Evolutionary conservation across 2,329 filamentous ascomycete genomes (phyloP), one percentile per base, ranked within the genome.

Genomic region (Penicillium fuscoglaucum): DNA sequence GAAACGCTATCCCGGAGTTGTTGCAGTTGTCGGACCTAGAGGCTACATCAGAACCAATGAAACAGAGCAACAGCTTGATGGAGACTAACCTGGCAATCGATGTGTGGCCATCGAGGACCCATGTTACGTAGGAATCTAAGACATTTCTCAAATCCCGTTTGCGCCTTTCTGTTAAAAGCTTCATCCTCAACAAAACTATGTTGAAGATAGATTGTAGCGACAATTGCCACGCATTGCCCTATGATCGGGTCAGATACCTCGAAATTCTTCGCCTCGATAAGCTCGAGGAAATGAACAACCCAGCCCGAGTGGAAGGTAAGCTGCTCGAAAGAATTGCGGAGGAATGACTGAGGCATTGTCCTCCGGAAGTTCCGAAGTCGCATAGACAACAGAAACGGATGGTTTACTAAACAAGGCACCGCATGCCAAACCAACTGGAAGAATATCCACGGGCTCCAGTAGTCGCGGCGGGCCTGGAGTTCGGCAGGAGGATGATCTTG

Each of bases 141-240:
- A 53, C 77, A 79, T 60, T 75, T 77, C 4, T 70, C 68, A 49
- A 77, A 79, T 26, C 71, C 71, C 2, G 66, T 65, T 41, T 74
- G 69, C 24, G 77, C 78, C 41, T 74, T 71, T 19, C 67, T 61
- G 49, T 72, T 67, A 17, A 73, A 68, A 3, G 59, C 63, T 31
- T 61, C 51, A 31, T 75, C 70, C 57, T 68, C 69, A 9, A 79
- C 76, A 29, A 80, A 82, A 60, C 79, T 81, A 49, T 82, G 79
- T 60, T 82, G 80, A 4, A 82, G 65, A 59, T 79, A 79, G 4
- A 82, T 81, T 1, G 80, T 82, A 0, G 79, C 79, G 1, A 81
- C 75, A 3, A 81, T 75, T 0, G 74, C 79, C 1, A 78, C 79
- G 55, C 78, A 80, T 28, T 82, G 78, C 0, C 73, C 76, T 10